A percentile compares a stretch with the other conserved stretches of the same genome.
Evolutionary conservation across 805 yeast genomes (phyloP).

Genomic region (Wickerhamomyces bovis): DNA sequence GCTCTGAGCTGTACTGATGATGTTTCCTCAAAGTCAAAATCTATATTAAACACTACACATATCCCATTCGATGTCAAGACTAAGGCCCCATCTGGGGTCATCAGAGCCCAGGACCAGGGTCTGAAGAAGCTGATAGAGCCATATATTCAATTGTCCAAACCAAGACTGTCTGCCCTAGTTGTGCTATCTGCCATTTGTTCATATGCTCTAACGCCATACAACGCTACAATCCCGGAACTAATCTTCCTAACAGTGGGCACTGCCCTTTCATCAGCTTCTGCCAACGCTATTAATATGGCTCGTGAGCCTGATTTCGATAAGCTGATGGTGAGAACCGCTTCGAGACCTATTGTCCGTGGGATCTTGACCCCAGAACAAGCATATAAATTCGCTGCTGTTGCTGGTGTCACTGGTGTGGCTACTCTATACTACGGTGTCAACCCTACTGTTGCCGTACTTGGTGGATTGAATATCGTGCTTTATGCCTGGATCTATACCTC

Average conservation of each 20-base stretch:
- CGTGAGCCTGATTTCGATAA: constrained; percentile 88
- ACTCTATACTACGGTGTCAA: constrained; percentile 78
- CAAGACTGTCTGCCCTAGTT: constrained; percentile 79
- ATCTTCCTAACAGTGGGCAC: constrained; percentile 79
- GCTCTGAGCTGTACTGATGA: constrained; percentile 32
- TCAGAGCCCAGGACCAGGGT: constrained; percentile 13
- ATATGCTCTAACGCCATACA: constrained; percentile 83
- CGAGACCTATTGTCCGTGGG: constrained; percentile 89
- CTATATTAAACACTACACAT: constrained; percentile 17
- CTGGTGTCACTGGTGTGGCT: constrained; percentile 67
- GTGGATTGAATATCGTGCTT: constrained; percentile 69
- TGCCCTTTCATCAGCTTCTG: constrained; percentile 82
- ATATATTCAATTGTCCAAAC: constrained; percentile 82
- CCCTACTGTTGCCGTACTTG: constrained; percentile 77
- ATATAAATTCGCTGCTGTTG: constrained; percentile 64
- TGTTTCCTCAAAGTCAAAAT: constrained; percentile 8
- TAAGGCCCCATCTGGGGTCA: constrained; percentile 24
- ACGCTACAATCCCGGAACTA: constrained; percentile 67
- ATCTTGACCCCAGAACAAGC: constrained; percentile 71
- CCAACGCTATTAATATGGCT: constrained; percentile 96
- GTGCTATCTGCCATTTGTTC: constrained; percentile 91
- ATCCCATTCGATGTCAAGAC: constrained; percentile 56
- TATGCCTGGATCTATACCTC: constrained; percentile 93
- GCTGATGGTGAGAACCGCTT: constrained; percentile 80
- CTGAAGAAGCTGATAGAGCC: constrained; percentile 42